Conservation (phyloP, 768 basidiomycete species). For the Glaciozyma martinii region DNA sequence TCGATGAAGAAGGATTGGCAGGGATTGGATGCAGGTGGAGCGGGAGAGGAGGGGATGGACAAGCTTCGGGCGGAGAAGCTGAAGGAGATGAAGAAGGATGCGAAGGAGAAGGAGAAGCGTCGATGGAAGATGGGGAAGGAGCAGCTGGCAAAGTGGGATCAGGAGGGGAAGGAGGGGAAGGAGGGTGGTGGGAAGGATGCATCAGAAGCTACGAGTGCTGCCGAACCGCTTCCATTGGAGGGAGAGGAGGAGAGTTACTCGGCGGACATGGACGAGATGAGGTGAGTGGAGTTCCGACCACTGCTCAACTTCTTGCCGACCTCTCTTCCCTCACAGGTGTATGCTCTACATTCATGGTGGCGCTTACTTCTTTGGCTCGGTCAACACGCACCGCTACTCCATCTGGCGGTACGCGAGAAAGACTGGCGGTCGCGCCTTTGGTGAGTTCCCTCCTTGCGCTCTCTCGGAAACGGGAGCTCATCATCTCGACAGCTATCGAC, state of each 20-base stretch:
- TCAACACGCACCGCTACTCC: conserved; percentile 44
- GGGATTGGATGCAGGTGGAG: conserved; percentile 25
- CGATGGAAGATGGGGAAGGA: conserved; percentile 23
- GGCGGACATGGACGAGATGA: conserved; percentile 41
- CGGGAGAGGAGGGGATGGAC: conserved; percentile 12
- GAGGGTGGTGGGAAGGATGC: background rate
- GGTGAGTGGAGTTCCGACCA: background rate
- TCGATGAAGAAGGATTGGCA: conserved; percentile 39
- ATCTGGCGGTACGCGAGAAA: conserved; percentile 82
- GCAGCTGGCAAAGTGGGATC: background rate
- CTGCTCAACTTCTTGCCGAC: background rate
- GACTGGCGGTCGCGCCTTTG: conserved; percentile 61
- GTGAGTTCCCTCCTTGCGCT: background rate
- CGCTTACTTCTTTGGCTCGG: conserved; percentile 40
- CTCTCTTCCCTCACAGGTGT: conserved; percentile 26
- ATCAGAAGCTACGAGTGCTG: background rate
- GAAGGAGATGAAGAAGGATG: conserved; percentile 16
- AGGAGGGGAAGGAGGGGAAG: background rate
- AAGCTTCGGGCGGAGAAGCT: conserved; percentile 25
- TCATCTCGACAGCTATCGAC: conserved; percentile 37
- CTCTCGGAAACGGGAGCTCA: background rate
- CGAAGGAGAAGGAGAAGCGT: conserved; percentile 6
- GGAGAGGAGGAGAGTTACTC: conserved; percentile 20
- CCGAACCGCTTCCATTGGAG: background rate
- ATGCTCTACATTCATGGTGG: conserved; percentile 43